These are phyloP conservation scores for Ganoderma lucidum DNA, from an alignment of 1,284 basidiomycete genomes.

Conservation along the genomic window DNA sequence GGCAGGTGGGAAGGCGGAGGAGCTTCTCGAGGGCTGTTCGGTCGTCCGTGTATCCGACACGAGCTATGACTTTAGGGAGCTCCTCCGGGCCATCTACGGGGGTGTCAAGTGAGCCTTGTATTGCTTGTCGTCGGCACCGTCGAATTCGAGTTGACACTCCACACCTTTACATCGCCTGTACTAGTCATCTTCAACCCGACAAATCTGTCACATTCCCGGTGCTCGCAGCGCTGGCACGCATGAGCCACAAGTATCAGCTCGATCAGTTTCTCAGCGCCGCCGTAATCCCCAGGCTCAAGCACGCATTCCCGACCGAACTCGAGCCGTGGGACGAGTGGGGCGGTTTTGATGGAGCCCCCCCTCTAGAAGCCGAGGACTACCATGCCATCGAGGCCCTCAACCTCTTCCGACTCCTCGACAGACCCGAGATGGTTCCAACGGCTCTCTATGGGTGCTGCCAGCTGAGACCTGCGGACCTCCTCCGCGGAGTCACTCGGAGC, in stretches of 20 bases:
- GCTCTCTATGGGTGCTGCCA: background rate
- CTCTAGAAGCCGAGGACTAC: background rate
- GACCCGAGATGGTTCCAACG: background rate
- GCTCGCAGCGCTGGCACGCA: constrained; percentile 5
- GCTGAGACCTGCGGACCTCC: background rate
- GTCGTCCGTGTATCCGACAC: constrained; percentile 22
- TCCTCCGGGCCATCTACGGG: constrained; percentile 18
- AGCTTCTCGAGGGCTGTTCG: constrained; percentile 14
- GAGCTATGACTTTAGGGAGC: constrained; percentile 16
- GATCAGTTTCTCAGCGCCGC: constrained; percentile 5
- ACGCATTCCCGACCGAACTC: constrained; percentile 3
- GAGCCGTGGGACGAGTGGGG: background rate
- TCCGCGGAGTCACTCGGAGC: background rate
- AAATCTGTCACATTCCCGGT: background rate
- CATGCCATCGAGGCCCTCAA: constrained; percentile 11
- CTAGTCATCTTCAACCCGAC: background rate
- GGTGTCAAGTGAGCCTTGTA: constrained; percentile 5
- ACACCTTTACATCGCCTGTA: no score
- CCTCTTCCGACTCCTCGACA: constrained; percentile 14
- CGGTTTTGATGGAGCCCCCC: background rate
- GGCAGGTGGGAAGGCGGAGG: background rate
- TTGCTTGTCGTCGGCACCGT: no score
- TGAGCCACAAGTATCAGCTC: constrained; percentile 17
- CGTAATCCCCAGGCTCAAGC: background rate
- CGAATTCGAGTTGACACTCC: no score